Percentiles rank a stretch among this genome's conserved stretches.
These are phyloP conservation scores for Brassica cretica DNA, from an alignment of 345 rosid genomes.

Conservation along the genomic window DNA sequence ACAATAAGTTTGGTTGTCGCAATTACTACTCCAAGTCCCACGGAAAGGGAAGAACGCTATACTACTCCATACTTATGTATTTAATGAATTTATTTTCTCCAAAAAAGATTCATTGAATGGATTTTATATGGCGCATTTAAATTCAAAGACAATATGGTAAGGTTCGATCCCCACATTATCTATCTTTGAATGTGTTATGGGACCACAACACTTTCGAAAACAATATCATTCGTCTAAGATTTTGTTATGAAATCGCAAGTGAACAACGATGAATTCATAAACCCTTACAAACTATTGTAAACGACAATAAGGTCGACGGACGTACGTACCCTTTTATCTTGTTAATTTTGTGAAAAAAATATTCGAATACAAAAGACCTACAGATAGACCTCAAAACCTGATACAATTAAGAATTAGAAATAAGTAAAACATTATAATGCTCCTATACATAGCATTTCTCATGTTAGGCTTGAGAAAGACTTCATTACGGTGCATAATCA, in stretches of 20 bases:
- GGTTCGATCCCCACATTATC: background rate
- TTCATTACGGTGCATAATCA: background rate
- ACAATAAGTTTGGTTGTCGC: constrained; percentile 15
- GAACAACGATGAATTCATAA: background rate
- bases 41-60: constrained; percentile 5
- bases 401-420: background rate
- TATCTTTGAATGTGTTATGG: constrained; percentile 2
- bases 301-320: background rate
- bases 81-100: background rate
- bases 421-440: background rate
- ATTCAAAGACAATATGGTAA: background rate
- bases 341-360: background rate
- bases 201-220: background rate
- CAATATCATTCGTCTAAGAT: background rate
- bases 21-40: constrained; percentile 29
- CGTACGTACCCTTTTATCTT: background rate
- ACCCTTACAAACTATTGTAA: background rate
- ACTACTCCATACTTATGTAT: background rate
- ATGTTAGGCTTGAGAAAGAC: background rate
- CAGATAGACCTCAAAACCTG: background rate
- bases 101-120: background rate
- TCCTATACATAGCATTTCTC: background rate
- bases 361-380: background rate
- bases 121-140: constrained; percentile 5
- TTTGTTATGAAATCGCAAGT: background rate